Evolutionary conservation across 176 grass and related monocot species (phyloP).

Genomic region (Ampelocalamus luodianensis): DNA sequence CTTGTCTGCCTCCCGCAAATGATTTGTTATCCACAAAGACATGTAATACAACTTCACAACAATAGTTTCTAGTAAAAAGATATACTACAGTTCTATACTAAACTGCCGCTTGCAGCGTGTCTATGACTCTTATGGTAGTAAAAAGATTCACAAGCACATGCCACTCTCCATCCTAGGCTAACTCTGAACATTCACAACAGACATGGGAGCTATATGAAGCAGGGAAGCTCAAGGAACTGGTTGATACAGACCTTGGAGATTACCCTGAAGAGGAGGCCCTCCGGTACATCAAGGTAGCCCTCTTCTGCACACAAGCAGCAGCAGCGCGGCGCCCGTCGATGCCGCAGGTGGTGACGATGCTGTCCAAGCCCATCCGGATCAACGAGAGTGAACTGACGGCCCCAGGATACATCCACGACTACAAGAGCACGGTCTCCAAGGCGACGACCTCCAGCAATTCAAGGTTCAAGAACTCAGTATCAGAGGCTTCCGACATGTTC

Average conservation of each 20-base stretch:
- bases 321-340: slow-evolving; percentile 65
- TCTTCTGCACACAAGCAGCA: slow-evolving; percentile 86
- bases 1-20: not conserved
- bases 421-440: slow-evolving; percentile 31
- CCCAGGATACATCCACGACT: slow-evolving; percentile 69
- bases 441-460: slow-evolving; percentile 51
- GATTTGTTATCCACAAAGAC: slow-evolving; percentile 13
- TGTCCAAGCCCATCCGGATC: slow-evolving; percentile 71
- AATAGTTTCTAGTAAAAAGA: not conserved
- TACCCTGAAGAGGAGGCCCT: slow-evolving; percentile 79
- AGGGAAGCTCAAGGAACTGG: slow-evolving; percentile 62
- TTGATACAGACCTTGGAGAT: slow-evolving; percentile 54
- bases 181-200: slow-evolving; percentile 50
- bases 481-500: slow-evolving; percentile 48
- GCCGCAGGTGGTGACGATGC: slow-evolving; percentile 79
- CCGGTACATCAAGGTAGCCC: slow-evolving; percentile 77
- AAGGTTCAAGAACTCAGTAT: slow-evolving; percentile 40
- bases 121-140: not conserved
- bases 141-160: not conserved
- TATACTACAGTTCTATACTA: not conserved
- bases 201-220: slow-evolving; percentile 76
- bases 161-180: not conserved
- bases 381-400: slow-evolving; percentile 78
- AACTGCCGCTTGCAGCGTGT: not conserved
- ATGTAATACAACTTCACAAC: not conserved